Base-by-base conservation (phyloP, 768 basidiomycete species). In the Suillus fuscotomentosus region DNA sequence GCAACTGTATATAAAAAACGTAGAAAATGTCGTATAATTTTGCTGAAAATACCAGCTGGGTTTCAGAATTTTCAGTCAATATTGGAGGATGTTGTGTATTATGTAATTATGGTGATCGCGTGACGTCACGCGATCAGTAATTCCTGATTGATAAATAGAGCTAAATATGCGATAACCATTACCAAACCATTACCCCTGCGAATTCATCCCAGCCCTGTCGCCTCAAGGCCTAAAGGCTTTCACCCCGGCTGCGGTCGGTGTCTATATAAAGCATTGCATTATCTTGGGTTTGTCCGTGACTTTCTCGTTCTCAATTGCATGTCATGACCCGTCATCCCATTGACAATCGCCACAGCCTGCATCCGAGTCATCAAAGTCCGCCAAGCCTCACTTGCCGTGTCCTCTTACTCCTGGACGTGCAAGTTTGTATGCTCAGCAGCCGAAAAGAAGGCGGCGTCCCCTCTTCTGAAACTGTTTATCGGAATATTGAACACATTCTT, bases 351-450 rank as follows among this genome's bases (percentile, higher is more conserved):
- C 75, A 72, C 48, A 63, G 57, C 17, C 53, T 65, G 2, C 39
- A 27, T 42, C 14, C 50, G 14, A 50, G 24, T 50, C 66, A 66
- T 47, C 74, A 73, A 53, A 63, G 60, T 9, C 60, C 68, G 1
- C 39, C 68, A 51, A 70, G 36, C 51, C 57, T 66, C 63, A 20
- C 75, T 22, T 69, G 70, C 50, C 83, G 83, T 63, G 83, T 85
- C 31, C 84, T 89, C 64, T 83, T 89, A 65, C 76, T 88, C 63
- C 79, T 88, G 69, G 86, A 87, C 70, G 81, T 84, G 63, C 88
- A 89, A 72, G 73, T 72, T 38, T 78, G 78, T 68, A 80, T 85
- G 77, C 79, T 89, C 63, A 71, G 76, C 48, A 75, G 79, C 42
- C 80, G 84, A 3, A 78, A 80, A 5, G 67, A 76, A 38, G 86